A percentile compares a stretch with the other conserved stretches of the same genome.
phyloP scores from a whole-genome alignment of 345 rosid species.

The Euphorbia tirucalli region DNA sequence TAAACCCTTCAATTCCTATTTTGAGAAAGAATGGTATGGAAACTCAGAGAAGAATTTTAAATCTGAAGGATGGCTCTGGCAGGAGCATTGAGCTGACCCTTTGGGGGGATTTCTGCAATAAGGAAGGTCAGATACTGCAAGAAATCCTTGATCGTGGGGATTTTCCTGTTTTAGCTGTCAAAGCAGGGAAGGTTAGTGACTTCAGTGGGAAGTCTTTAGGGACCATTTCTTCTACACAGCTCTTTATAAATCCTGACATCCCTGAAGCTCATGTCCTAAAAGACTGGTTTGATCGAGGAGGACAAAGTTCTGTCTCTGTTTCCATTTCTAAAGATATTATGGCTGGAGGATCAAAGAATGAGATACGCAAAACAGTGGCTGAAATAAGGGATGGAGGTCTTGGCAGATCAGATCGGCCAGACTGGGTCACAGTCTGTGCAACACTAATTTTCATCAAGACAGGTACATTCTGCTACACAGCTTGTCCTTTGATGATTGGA shows the following conservation, averaged over 20 bases:
- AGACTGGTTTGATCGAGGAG: constrained; percentile 78
- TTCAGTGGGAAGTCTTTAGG: constrained; percentile 85
- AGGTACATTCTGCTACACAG: constrained; percentile 80
- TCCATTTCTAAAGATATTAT: constrained; percentile 73
- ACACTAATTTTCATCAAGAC: constrained; percentile 66
- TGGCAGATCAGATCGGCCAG: constrained; percentile 86
- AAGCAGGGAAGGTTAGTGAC: constrained; percentile 84
- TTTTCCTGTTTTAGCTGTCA: constrained; percentile 74
- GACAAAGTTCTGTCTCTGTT: constrained; percentile 49
- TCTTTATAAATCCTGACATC: constrained; percentile 75
- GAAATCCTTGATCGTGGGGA: constrained; percentile 66
- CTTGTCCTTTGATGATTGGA: constrained; percentile 86
- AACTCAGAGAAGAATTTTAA: constrained; percentile 81
- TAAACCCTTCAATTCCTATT: too few species aligned
- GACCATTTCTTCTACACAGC: constrained; percentile 77
- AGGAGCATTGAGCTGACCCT: constrained; percentile 74
- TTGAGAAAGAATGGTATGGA: constrained; percentile 94
- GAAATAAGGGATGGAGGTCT: constrained; percentile 91
- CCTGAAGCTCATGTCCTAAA: constrained; percentile 61
- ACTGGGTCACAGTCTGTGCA: constrained; percentile 77
- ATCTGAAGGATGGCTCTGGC: constrained; percentile 77
- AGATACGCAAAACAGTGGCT: constrained; percentile 60
- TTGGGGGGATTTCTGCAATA: constrained; percentile 90
- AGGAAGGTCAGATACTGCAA: constrained; percentile 76
- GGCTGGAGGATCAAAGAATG: constrained; percentile 54